phyloP scores from a whole-genome alignment of 768 basidiomycete species.

The Pleurotus ostreatus region DNA sequence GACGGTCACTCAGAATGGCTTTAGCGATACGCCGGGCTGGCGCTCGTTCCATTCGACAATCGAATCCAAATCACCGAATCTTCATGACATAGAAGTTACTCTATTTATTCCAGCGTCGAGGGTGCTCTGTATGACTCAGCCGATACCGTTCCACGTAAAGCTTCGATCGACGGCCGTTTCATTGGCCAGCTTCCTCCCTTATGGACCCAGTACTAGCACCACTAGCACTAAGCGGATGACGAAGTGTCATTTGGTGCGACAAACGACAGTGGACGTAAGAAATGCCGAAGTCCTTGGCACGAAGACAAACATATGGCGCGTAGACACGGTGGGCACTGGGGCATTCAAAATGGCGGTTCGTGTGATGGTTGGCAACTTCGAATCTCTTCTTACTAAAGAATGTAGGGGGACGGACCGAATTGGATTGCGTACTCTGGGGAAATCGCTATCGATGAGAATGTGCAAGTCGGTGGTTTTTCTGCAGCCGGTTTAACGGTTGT shows the following conservation, averaged over 20 bases:
- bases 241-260: constrained; percentile 60
- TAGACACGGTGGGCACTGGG: constrained; percentile 63
- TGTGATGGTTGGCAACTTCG: neutral
- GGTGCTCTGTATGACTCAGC: constrained; percentile 50
- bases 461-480: constrained; percentile 60
- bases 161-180: constrained; percentile 54
- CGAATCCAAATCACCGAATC: constrained; percentile 29
- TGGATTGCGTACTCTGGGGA: constrained; percentile 64
- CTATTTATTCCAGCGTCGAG: constrained; percentile 56
- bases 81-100: constrained; percentile 31
- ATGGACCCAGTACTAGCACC: constrained; percentile 42
- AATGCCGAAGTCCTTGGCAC: constrained; percentile 43
- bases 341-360: constrained; percentile 53
- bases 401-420: constrained; percentile 58
- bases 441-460: constrained; percentile 42
- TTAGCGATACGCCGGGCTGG: constrained; percentile 48
- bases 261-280: constrained; percentile 66
- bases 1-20: constrained; percentile 29
- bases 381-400: neutral
- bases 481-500: constrained; percentile 62
- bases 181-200: constrained; percentile 57
- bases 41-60: constrained; percentile 37
- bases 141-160: constrained; percentile 66
- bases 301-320: constrained; percentile 71
- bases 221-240: constrained; percentile 33